phyloP scores from a whole-genome alignment of 306 rosid genomes.

The Cajanus cajan region DNA sequence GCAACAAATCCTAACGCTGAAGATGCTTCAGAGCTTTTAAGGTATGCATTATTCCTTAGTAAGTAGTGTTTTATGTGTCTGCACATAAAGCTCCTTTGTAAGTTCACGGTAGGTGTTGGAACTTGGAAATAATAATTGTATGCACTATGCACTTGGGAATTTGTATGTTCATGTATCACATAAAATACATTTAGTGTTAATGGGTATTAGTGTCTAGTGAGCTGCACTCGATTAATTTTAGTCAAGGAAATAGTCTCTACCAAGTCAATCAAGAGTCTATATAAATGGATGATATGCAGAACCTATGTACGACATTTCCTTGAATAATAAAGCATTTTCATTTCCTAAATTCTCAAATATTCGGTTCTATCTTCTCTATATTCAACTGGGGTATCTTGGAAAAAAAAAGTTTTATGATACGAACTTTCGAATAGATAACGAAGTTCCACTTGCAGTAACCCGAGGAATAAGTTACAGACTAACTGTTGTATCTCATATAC shows the following conservation, averaged over 20 bases:
- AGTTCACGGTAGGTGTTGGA: neutral
- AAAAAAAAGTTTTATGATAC: neutral
- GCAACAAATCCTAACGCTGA: slow-evolving; percentile 93
- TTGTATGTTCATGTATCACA: neutral
- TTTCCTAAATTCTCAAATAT: neutral
- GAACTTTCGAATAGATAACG: slow-evolving; percentile 3
- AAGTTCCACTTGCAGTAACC: neutral
- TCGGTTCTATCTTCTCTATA: neutral
- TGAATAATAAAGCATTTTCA: neutral
- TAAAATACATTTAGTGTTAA: neutral
- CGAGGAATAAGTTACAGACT: neutral
- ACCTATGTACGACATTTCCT: neutral
- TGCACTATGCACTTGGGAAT: neutral
- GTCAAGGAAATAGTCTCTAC: neutral
- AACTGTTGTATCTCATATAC: neutral
- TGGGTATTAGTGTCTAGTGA: neutral
- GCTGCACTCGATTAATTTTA: neutral
- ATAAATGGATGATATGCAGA: neutral
- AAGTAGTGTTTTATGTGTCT: slow-evolving; percentile 1
- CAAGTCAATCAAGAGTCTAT: neutral
- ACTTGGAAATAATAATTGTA: neutral
- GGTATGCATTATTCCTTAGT: slow-evolving; percentile 42
- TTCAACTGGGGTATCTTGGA: neutral
- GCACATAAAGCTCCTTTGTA: slow-evolving; percentile 6
- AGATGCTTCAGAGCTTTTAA: slow-evolving; percentile 90